Conservation (phyloP, 1,139 yeast genomes). For the Tardiomyces blankii region DNA sequence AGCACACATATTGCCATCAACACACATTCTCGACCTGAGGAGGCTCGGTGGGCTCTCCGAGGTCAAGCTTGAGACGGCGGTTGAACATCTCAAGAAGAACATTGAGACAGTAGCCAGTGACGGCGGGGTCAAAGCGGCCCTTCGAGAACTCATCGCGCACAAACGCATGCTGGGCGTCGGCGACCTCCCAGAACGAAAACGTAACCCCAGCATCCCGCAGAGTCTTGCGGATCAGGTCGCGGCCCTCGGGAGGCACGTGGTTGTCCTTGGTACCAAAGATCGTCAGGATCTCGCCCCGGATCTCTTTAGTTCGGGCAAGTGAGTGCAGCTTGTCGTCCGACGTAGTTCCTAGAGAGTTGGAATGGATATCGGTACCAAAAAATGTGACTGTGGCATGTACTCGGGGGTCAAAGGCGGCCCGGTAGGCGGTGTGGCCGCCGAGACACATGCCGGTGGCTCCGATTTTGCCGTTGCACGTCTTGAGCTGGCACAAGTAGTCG, state of each 20-base stretch:
- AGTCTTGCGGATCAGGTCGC: conserved; percentile 58
- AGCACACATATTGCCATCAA: conserved; percentile 42
- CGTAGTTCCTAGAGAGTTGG: conserved; percentile 52
- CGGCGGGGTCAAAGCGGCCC: conserved; percentile 71
- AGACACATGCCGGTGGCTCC: conserved; percentile 86
- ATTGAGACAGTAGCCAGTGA: conserved; percentile 55
- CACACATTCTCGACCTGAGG: conserved; percentile 54
- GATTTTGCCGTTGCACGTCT: conserved; percentile 59
- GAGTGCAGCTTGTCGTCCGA: conserved; percentile 44
- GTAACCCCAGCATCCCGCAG: conserved; percentile 49
- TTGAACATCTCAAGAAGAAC: conserved; percentile 63
- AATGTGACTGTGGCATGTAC: conserved; percentile 63
- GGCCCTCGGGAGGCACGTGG: conserved; percentile 70
- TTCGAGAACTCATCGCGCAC: conserved; percentile 69
- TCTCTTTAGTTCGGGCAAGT: conserved; percentile 43
- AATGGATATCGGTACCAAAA: conserved; percentile 75
- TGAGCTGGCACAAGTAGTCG: conserved; percentile 46
- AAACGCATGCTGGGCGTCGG: conserved; percentile 78
- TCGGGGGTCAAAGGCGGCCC: conserved; percentile 58
- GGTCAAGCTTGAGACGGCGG: conserved; percentile 53
- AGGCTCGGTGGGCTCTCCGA: conserved; percentile 50
- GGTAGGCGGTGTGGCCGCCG: conserved; percentile 74
- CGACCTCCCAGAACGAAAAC: conserved; percentile 62
- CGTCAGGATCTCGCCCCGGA: conserved; percentile 49
- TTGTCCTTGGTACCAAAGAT: conserved; percentile 73